phyloP scores from a whole-genome alignment of 176 grass and related monocot genomes.

The Aegilops umbellulata region DNA sequence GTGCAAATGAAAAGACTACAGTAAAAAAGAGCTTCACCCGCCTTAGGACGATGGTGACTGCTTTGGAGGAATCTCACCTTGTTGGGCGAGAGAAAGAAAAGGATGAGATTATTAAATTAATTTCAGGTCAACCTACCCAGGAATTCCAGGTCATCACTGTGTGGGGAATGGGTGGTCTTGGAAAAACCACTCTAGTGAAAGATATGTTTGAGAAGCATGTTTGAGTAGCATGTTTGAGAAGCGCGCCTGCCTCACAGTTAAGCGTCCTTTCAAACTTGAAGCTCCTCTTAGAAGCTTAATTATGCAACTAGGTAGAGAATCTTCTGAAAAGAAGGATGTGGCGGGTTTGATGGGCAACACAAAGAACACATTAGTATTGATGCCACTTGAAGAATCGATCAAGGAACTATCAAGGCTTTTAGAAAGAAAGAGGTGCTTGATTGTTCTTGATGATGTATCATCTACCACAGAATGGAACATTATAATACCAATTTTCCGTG shows the following conservation, averaged over 20 bases:
- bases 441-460: neutral
- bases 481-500: neutral
- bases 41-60: neutral
- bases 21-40: no score
- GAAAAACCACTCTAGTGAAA: constrained; percentile 24
- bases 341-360: neutral
- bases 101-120: neutral
- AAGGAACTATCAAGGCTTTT: no score
- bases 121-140: no score
- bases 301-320: neutral
- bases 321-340: neutral
- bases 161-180: constrained; percentile 13
- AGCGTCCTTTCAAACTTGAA: neutral
- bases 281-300: neutral
- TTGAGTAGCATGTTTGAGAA: neutral
- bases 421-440: no score
- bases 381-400: fast-evolving
- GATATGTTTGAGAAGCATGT: neutral
- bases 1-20: no score
- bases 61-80: neutral
- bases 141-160: neutral
- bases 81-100: neutral
- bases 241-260: neutral
- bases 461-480: neutral
- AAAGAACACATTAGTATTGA: no score